A percentile compares a stretch with the other conserved stretches of the same genome.
phyloP scores from a whole-genome alignment of 306 rosid genomes.

The Argentina anserina region DNA sequence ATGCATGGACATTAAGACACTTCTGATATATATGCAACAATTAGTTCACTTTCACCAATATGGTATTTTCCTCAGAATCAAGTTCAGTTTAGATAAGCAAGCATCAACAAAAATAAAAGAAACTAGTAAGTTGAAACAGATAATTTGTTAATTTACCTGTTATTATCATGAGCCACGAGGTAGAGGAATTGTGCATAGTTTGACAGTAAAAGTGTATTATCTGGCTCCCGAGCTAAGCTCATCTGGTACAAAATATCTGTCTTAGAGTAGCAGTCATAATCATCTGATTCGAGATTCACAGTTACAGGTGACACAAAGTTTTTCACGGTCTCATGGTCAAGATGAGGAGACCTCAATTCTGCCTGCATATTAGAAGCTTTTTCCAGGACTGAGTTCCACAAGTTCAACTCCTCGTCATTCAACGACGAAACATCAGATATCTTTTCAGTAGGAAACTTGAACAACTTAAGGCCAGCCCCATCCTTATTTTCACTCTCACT shows the following conservation, averaged over 20 bases:
- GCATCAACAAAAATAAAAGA: neutral
- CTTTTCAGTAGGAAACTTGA: constrained; percentile 7
- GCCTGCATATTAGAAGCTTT: constrained; percentile 52
- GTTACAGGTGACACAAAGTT: constrained; percentile 45
- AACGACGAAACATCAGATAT: constrained; percentile 2
- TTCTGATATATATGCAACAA: too few relatives aligned
- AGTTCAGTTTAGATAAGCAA: neutral
- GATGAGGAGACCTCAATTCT: constrained; percentile 28
- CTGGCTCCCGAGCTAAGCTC: constrained; percentile 37
- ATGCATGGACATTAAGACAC: neutral
- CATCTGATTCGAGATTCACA: constrained; percentile 57
- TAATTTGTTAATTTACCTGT: constrained; percentile 37
- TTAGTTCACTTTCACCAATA: neutral
- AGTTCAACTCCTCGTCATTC: constrained; percentile 23
- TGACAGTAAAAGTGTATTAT: constrained; percentile 65
- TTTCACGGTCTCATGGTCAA: constrained; percentile 35
- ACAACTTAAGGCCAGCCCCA: neutral
- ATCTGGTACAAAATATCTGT: constrained; percentile 56
- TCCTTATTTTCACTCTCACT: constrained; percentile 17
- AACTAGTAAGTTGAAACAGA: neutral
- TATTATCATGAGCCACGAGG: constrained; percentile 54
- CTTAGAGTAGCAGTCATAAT: constrained; percentile 42
- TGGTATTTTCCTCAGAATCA: neutral
- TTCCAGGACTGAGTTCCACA: constrained; percentile 55
- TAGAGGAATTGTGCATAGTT: constrained; percentile 82